These are phyloP conservation scores for Lentinula aciculospora DNA, from an alignment of 768 basidiomycete genomes.

Conservation along the genomic window DNA sequence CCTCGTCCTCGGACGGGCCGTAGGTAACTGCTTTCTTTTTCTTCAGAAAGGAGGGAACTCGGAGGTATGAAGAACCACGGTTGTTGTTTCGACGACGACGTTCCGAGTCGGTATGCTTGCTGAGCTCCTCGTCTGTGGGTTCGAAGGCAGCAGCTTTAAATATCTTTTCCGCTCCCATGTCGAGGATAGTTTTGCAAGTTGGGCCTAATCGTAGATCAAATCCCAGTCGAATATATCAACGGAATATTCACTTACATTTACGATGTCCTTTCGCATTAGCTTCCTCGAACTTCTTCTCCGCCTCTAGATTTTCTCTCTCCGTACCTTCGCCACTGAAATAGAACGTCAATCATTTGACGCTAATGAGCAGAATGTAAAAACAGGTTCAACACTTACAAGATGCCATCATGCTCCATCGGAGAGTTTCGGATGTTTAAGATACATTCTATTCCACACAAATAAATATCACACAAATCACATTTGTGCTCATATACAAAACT, in stretches of 20 bases:
- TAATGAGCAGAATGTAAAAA: background rate
- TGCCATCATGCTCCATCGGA: constrained; percentile 48
- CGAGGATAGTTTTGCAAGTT: constrained; percentile 62
- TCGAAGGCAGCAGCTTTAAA: constrained; percentile 68
- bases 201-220: constrained; percentile 37
- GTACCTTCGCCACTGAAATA: constrained; percentile 42
- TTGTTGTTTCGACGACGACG: background rate
- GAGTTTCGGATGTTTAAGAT: constrained; percentile 46
- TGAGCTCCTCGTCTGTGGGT: constrained; percentile 55
- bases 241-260: constrained; percentile 38
- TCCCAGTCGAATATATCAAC: background rate
- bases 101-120: constrained; percentile 21
- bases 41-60: background rate
- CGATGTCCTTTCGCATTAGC: constrained; percentile 53
- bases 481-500: constrained; percentile 7
- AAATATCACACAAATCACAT: background rate
- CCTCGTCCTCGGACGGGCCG: constrained; percentile 16
- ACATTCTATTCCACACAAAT: constrained; percentile 35
- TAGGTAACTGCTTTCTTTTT: constrained; percentile 9
- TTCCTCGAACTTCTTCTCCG: constrained; percentile 51
- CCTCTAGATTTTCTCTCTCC: constrained; percentile 48
- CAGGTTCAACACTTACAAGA: constrained; percentile 40
- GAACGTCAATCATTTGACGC: background rate
- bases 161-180: constrained; percentile 41
- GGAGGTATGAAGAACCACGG: constrained; percentile 15